Base-by-base conservation (phyloP, 371 early-diverging fungal species). In the Mucor indicus region DNA sequence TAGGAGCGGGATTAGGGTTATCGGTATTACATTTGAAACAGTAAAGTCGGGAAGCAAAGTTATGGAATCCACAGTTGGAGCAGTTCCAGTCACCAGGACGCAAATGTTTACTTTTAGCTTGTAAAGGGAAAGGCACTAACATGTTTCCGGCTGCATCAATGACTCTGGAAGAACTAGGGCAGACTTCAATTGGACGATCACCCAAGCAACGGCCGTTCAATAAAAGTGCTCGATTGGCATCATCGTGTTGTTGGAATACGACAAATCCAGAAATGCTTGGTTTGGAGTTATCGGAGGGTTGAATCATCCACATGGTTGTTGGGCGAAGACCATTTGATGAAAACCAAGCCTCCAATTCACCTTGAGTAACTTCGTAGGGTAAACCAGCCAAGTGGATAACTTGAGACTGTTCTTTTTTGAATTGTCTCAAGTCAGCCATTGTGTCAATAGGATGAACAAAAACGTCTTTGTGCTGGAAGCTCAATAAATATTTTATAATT, bases 71-170 rank as follows among this genome's bases (percentile, higher is more conserved):
- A 57, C 91, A 91, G 33, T 73, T 72, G 46, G 77, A 68, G 55
- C 91, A 91, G 17, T 82, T 68, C 91, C 91, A 91, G 50, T 89
- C 91, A 1, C 89, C 89, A 9, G 86, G 84, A 12, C 84, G 75
- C 6, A 65, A 37, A 4, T 59, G 49, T 17, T 71, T 63, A 6
- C 58, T 57, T 41, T 72, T 76, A 32, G 68, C 52, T 48, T 72
- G 70, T n/a, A 68, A 38, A n/a, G 84, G 83, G 56, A 86, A 85
- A 5, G 81, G 67, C 3, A 72, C 75, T 17, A 80, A 53, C 55
- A 81, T 68, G 16, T 67, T 60, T 3, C 64, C 71, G 1, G 80
- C 80, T 12, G 73, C 72, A 38, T 85, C 80, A 37, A 83, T 64
- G 6, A 81, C 76, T 25, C 64, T 53, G 40, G 81, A 79, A 31